Evolutionary conservation across 345 rosid species (phyloP), one percentile per base, ranked within the genome.

Genomic region (Tarenaya hassleriana): DNA sequence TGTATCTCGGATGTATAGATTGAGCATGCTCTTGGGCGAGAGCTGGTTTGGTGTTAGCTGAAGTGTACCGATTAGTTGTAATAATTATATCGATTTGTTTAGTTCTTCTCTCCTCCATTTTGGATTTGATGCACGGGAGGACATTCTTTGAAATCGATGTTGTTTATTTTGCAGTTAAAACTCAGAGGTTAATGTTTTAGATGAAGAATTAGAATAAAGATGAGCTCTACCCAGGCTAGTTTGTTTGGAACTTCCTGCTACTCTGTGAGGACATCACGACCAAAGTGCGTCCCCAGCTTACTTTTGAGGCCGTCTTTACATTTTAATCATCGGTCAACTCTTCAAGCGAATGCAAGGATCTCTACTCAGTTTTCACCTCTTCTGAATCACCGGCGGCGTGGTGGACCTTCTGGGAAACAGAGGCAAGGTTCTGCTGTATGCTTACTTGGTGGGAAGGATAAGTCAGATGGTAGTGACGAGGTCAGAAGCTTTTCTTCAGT

Each of bases 401-500:
- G 10, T 43, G 21, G 33, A 16, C 50, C 66, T 55, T 31, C 34
- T 34, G 32, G 16, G 27, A 75, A 61, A 35, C 42, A 62, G 53
- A 64, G 18, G 31, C 72, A 40, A 50, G 10, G 47, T 38, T 10
- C 73, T 10, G 62, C 73, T 50, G 71, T 80, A 15, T 79, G 88
- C 66, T 69, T 77, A 18, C 75, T 86, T 58, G 92, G 86, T 16
- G 86, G 83, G 10, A 72, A 81, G 53, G 92, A 65, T 67, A 75
- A 74, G 71, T 56, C 84, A 0, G 76, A 66, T 38, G 63, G 70
- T 14, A 46, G 63, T 50, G 73, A 70, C 1, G 75, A 78, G 80
- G 92, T 77, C 16, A 18, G 50, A 21, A 48, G 9, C 11, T 48
- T 34, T 55, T 1, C 21, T 10, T 31, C 29, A 15, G 13, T 34